Percentiles rank a stretch among this genome's conserved stretches.
Evolutionary conservation across 179 eudicot genomes (phyloP).

Genomic region (Beta corolliflora): DNA sequence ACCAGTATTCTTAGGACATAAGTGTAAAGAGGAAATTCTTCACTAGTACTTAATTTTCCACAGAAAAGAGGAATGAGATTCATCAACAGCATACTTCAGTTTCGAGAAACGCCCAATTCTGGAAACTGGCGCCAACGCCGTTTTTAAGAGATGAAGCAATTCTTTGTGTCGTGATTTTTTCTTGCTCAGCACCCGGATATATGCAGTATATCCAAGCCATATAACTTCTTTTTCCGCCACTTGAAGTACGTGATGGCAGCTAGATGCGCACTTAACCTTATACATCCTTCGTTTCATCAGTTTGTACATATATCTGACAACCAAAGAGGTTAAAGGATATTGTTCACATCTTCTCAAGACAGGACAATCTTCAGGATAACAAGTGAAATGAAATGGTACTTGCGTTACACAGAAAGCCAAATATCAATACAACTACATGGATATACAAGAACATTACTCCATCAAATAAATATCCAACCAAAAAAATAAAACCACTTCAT

Average conservation of each 20-base stretch:
- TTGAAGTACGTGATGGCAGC: conserved; percentile 38
- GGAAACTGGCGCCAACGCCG: conserved; percentile 41
- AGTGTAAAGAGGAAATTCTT: background rate
- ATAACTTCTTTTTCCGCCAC: conserved; percentile 50
- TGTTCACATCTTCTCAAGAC: background rate
- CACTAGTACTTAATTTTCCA: conserved; percentile 74
- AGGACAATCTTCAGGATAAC: background rate
- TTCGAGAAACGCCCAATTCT: conserved; percentile 29
- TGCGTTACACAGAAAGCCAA: too few species aligned
- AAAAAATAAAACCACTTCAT: too few species aligned
- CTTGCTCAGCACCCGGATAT: conserved; percentile 47
- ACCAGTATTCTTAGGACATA: background rate
- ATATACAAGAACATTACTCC: too few species aligned
- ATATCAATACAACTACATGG: too few species aligned
- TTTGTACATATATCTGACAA: conserved; percentile 68
- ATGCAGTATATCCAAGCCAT: conserved; percentile 88
- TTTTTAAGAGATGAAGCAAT: conserved; percentile 48
- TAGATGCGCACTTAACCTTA: conserved; percentile 17
- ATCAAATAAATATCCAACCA: too few species aligned
- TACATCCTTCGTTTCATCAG: conserved; percentile 67
- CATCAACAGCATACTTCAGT: conserved; percentile 67
- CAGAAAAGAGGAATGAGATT: conserved; percentile 58
- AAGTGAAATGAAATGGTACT: background rate
- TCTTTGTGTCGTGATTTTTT: conserved; percentile 61
- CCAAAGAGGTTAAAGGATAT: background rate